These are phyloP conservation scores for Leccinum obscurum DNA, from an alignment of 768 basidiomycete species.

Conservation along the genomic window DNA sequence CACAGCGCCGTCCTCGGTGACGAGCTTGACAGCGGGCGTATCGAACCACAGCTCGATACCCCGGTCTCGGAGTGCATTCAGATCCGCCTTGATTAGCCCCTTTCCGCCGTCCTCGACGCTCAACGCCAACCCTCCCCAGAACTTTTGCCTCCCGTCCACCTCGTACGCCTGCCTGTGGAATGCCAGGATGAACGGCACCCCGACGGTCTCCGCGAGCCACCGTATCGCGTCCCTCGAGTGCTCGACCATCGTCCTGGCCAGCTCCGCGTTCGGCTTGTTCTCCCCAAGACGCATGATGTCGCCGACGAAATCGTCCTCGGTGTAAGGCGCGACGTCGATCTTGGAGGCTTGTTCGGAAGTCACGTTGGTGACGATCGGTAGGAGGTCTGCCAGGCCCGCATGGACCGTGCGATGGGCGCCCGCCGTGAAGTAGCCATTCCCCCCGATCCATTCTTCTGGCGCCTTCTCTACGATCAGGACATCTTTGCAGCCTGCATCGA, in stretches of 20 bases:
- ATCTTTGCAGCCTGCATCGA: conserved; percentile 56
- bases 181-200: conserved; percentile 55
- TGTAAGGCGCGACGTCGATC: conserved; percentile 63
- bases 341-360: conserved; percentile 40
- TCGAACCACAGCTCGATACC: conserved; percentile 62
- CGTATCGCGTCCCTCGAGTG: conserved; percentile 44
- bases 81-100: conserved; percentile 61
- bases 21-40: conserved; percentile 42
- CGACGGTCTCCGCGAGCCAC: conserved; percentile 55
- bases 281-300: conserved; percentile 64
- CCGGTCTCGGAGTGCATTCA: conserved; percentile 44
- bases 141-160: conserved; percentile 58
- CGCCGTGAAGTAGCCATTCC: conserved; percentile 73
- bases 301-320: conserved; percentile 48
- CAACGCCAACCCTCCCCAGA: conserved; percentile 71
- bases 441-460: conserved; percentile 62
- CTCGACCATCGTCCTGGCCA: conserved; percentile 52
- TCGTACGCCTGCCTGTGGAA: conserved; percentile 71
- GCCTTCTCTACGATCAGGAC: conserved; percentile 69
- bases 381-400: conserved; percentile 57
- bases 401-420: conserved; percentile 68
- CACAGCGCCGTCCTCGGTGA: conserved; percentile 38
- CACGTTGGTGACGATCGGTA: conserved; percentile 52
- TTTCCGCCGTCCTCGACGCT: conserved; percentile 67
- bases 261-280: conserved; percentile 45